Conservation (phyloP, 345 rosid species). For the Pseudoturritis turrita region DNA sequence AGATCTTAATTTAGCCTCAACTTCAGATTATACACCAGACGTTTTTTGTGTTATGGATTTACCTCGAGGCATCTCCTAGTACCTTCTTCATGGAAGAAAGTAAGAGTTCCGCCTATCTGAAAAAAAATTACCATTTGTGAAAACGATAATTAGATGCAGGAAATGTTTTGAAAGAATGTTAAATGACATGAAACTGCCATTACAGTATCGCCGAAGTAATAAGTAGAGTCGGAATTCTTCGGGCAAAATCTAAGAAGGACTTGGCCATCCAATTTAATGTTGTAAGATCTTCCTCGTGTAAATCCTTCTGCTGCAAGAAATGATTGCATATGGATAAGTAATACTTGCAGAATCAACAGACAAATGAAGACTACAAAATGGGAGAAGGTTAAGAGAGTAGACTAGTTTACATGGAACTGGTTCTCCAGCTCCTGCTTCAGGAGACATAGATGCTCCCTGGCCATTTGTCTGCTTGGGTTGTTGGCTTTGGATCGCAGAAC, state of each 20-base stretch:
- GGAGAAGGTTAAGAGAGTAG: constrained; percentile 9
- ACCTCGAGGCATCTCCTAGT: constrained; percentile 96
- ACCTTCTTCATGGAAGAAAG: constrained; percentile 87
- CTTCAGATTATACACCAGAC: not conserved
- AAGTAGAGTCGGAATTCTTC: constrained; percentile 79
- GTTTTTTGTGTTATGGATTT: constrained; percentile 11
- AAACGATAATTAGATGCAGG: constrained; percentile 11
- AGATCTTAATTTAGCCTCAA: not conserved
- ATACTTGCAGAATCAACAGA: constrained; percentile 20
- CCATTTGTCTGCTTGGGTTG: constrained; percentile 42
- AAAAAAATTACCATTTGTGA: constrained; percentile 9
- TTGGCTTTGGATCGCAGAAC: constrained; percentile 41
- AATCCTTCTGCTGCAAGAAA: constrained; percentile 91
- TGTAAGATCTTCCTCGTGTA: constrained; percentile 95
- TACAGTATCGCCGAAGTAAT: constrained; percentile 95
- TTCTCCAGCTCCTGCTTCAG: constrained; percentile 38
- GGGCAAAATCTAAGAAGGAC: constrained; percentile 92
- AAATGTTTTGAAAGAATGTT: not conserved
- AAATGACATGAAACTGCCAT: constrained; percentile 10
- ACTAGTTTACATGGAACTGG: constrained; percentile 59
- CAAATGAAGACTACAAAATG: constrained; percentile 15
- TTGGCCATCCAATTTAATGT: constrained; percentile 88
- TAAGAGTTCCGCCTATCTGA: constrained; percentile 97
- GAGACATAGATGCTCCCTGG: constrained; percentile 38
- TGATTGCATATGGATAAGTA: constrained; percentile 40